Base-by-base conservation (phyloP, 371 early-diverging fungal genomes). In the Dichotomocladium elegans region DNA sequence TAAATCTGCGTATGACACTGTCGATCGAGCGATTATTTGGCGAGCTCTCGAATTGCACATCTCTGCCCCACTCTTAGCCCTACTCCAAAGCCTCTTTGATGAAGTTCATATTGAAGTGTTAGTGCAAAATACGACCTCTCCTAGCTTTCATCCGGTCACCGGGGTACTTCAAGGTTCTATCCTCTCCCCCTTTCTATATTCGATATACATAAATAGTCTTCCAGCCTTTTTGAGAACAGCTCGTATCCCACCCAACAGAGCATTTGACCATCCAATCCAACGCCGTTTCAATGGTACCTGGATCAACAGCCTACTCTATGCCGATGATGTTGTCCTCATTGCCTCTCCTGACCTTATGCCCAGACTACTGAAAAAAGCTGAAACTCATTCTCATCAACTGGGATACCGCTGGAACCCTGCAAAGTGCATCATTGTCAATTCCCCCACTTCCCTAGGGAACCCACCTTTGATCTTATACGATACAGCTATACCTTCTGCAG, bases 1-100 rank as follows among this genome's bases (percentile, higher is more conserved):
- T 45, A 60, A 60, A 19, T 53, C 65, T 2, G 63, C 70, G 0
- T 65, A 70, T 19, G 70, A 65, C 41, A n/a, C n/a, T n/a, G n/a
- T n/a, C n/a, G n/a, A n/a, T n/a, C n/a, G n/a, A n/a, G n/a, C n/a
- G n/a, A n/a, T n/a, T n/a, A n/a, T n/a, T n/a, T n/a, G n/a, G n/a
- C n/a, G n/a, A n/a, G n/a, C n/a, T n/a, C n/a, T n/a, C 61, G 60
- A 1, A 60, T 61, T 2, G 62, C 63, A 27, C 25, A 60, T 7
- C 4, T 24, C 60, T 15, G 25, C 51, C 5, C 25, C 63, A 4
- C 47, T 58, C 0, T 17, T 54, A 1, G 5, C 12, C 5, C 27
- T 70, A 0, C 53, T 65, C 0, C 45, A 45, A 19, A 47, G 50
- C 24, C 37, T 65, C 6, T 70, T 63, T 40, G 54, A 60, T 19